A percentile compares a stretch with the other conserved stretches of the same genome.
phyloP scores from a whole-genome alignment of 1,284 basidiomycete species.

The Boletus smithii region DNA sequence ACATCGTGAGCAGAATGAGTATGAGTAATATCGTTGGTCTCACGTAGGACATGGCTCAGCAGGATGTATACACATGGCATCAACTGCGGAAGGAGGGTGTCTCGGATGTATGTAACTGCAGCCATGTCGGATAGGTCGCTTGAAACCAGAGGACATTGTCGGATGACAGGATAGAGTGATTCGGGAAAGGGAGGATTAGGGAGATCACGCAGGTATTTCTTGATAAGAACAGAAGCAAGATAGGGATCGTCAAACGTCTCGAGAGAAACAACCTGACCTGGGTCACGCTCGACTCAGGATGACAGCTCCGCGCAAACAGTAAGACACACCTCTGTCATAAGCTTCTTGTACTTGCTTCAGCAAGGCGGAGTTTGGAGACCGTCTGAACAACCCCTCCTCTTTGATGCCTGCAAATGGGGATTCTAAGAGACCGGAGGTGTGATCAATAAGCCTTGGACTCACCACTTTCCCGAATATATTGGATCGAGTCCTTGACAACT shows the following conservation, averaged over 20 bases:
- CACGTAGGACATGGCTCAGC: constrained; percentile 69
- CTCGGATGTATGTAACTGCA: constrained; percentile 60
- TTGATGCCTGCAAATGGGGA: constrained; percentile 47
- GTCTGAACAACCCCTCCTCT: constrained; percentile 77
- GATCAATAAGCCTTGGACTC: constrained; percentile 4
- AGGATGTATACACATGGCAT: constrained; percentile 71
- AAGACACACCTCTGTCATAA: constrained; percentile 65
- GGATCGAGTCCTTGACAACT: constrained; percentile 73
- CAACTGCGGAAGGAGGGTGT: constrained; percentile 62
- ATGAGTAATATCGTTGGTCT: constrained; percentile 32
- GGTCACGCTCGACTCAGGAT: constrained; percentile 10
- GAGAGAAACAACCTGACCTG: constrained; percentile 75
- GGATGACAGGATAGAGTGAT: constrained; percentile 59
- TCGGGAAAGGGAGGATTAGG: constrained; percentile 75
- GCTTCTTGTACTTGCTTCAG: constrained; percentile 74
- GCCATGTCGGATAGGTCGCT: constrained; percentile 55
- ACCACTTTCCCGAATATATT: constrained; percentile 65
- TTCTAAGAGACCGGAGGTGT: neutral
- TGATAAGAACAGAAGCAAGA: constrained; percentile 79
- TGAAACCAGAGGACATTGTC: constrained; percentile 60
- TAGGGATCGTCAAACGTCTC: constrained; percentile 72
- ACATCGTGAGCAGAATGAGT: constrained; percentile 12
- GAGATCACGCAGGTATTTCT: constrained; percentile 79
- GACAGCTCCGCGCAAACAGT: neutral
- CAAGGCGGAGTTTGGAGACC: constrained; percentile 69